Conservation (phyloP, 2,329 filamentous ascomycete species). For the Xylaria sp. region DNA sequence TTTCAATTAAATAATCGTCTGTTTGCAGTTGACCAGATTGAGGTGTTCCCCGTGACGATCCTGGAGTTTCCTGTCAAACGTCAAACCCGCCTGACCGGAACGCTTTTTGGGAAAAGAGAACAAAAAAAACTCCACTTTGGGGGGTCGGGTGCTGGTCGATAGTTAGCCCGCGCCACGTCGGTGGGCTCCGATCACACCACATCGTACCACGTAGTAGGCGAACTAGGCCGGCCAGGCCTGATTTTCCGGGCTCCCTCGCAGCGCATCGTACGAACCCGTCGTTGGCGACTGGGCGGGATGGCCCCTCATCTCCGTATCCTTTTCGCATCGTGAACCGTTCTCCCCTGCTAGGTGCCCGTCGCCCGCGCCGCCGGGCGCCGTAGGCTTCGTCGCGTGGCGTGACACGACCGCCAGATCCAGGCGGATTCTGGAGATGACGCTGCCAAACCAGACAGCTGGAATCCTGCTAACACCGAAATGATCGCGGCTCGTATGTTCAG, state of each 20-base stretch:
- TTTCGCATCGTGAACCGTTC: conserved; percentile 13
- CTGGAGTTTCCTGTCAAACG: too few relatives aligned
- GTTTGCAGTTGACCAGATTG: too few relatives aligned
- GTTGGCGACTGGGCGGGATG: background rate
- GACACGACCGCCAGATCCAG: conserved; percentile 14
- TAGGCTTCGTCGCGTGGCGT: conserved; percentile 17
- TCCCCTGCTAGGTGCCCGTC: background rate
- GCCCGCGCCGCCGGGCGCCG: background rate
- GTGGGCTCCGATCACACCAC: conserved; percentile 28
- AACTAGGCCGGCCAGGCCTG: conserved; percentile 10
- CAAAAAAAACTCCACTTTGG: too few relatives aligned
- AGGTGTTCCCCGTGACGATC: too few relatives aligned
- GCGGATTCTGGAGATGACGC: background rate
- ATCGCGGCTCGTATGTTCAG: conserved; percentile 19
- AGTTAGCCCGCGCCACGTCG: conserved; percentile 6
- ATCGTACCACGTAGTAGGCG: conserved; percentile 29
- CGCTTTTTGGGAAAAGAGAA: too few relatives aligned
- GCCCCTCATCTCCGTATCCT: conserved; percentile 25
- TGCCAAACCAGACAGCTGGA: conserved; percentile 7
- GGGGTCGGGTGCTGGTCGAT: background rate
- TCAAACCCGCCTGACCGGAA: too few relatives aligned
- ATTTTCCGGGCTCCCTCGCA: conserved; percentile 4
- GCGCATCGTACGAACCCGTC: background rate
- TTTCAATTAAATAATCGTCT: too few relatives aligned
- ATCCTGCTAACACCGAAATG: conserved; percentile 15